Base-by-base conservation (phyloP, 2,329 filamentous ascomycete genomes). In the Nothopassalora personata region DNA sequence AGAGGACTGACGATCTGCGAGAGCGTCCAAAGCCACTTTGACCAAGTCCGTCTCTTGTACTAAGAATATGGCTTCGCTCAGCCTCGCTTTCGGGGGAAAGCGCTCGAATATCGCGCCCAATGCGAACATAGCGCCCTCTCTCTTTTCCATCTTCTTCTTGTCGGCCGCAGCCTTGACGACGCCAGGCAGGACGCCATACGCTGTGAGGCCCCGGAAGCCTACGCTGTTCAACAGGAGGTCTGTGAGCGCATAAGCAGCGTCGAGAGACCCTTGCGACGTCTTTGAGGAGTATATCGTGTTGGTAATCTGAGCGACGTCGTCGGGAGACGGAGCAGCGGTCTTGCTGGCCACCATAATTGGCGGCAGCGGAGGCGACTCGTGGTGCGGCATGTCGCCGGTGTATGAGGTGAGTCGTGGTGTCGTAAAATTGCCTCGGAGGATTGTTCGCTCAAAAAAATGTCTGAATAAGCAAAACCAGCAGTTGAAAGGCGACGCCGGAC, bases 121-220 rank as follows among this genome's bases (percentile, higher is more conserved):
- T 46, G 96, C 87, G 74, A 97, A 95, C 85, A 97, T 95, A 65
- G 92, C 89, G 71, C 91, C 91, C 78, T 99, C 94, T 68, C 93
- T 84, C 68, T 84, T 85, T 43, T 88, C 82, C 15, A 88, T 88
- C 75, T 87, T 92, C 82, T 99, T 99, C 86, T 97, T 99, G 78
- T 97, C 91, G 68, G 81, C 79, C 4, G 93, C 91, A 39, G 90
- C 90, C 81, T 96, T 89, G 71, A 84, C 84, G 69, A 87, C 80
- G 63, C 84, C 81, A 23, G 82, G 79, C 50, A 89, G 72, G 51
- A 89, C 75, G 64, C 83, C 82, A 75, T 88, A 88, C 59, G 77
- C 77, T 52, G 80, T 74, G 56, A 89, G 77, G 53, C 85, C 86
- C 23, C 83, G 81, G 70, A 83, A 83, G 54, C 86, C 86, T 59